Conservation (phyloP, 2,329 filamentous ascomycete genomes). For the Cadophora malorum region DNA sequence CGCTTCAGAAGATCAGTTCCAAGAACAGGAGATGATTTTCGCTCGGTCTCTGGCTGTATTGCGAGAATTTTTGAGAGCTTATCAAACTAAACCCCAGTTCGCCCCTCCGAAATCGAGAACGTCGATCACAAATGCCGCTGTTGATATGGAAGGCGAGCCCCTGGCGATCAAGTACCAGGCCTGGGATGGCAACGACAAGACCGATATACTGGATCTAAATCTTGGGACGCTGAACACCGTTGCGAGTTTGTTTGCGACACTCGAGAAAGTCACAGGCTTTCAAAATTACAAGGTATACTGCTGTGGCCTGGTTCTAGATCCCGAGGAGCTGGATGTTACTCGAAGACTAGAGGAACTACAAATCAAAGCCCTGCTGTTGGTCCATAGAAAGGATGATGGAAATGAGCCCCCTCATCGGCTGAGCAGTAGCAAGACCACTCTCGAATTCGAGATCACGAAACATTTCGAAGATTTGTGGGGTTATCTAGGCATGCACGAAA, state of each 20-base stretch:
- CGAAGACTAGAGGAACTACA: constrained; percentile 72
- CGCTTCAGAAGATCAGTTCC: constrained; percentile 54
- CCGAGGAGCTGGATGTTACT: constrained; percentile 63
- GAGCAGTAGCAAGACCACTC: constrained; percentile 59
- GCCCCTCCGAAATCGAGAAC: constrained; percentile 63
- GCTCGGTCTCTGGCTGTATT: constrained; percentile 72
- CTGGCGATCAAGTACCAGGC: constrained; percentile 76
- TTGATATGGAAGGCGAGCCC: constrained; percentile 64
- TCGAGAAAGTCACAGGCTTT: constrained; percentile 75
- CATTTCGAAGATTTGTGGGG: constrained; percentile 87
- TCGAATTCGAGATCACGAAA: constrained; percentile 80
- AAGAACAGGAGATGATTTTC: constrained; percentile 67
- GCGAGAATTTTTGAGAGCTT: constrained; percentile 68
- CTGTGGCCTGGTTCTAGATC: constrained; percentile 68
- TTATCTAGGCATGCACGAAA: constrained; percentile 76
- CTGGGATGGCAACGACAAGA: constrained; percentile 67
- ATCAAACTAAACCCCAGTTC: constrained; percentile 66
- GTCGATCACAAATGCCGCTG: constrained; percentile 55
- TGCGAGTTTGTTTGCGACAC: constrained; percentile 69
- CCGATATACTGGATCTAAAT: constrained; percentile 64
- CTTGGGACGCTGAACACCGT: constrained; percentile 76
- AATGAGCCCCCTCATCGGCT: constrained; percentile 52
- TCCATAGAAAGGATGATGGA: constrained; percentile 63
- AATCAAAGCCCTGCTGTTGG: constrained; percentile 69
- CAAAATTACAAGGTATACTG: constrained; percentile 77